These are phyloP conservation scores for Apium graveolens DNA, from an alignment of 129 eudicot species.

Conservation along the genomic window DNA sequence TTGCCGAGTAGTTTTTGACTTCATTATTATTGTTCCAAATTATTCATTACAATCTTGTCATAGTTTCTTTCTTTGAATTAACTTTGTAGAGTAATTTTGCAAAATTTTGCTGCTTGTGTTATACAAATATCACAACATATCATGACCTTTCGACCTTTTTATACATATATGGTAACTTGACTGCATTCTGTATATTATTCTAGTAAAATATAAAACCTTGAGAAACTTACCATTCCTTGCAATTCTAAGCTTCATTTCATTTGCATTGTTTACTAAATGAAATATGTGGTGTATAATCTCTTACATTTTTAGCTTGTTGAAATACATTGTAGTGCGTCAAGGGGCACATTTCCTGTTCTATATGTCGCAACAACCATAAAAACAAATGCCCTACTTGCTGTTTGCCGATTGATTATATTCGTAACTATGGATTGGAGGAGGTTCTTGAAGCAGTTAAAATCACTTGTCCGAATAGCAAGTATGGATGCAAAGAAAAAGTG, in stretches of 20 bases:
- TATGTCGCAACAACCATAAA: slow-evolving; percentile 39
- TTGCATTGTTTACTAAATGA: background rate
- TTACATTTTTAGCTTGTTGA: slow-evolving; percentile 6
- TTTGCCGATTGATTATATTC: slow-evolving; percentile 49
- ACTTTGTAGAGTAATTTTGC: no score
- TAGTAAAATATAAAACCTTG: no score
- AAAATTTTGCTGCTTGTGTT: no score
- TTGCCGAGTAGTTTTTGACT: background rate
- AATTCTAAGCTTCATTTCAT: background rate
- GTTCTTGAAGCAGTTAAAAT: slow-evolving; percentile 16
- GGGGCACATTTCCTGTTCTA: slow-evolving; percentile 54
- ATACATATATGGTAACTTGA: no score
- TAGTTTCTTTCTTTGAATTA: no score
- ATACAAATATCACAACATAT: no score
- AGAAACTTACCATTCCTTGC: background rate
- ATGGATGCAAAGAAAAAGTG: no score
- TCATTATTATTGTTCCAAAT: background rate
- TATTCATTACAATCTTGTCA: background rate
- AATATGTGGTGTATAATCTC: background rate
- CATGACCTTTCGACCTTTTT: no score
- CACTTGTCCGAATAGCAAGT: no score
- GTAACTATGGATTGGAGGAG: slow-evolving; percentile 67
- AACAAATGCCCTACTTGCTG: slow-evolving; percentile 56
- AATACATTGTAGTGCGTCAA: slow-evolving; percentile 45
- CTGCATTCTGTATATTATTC: no score